phyloP scores from a whole-genome alignment of 495 filamentous ascomycete genomes.

The Aspergillus carlsbadensis region DNA sequence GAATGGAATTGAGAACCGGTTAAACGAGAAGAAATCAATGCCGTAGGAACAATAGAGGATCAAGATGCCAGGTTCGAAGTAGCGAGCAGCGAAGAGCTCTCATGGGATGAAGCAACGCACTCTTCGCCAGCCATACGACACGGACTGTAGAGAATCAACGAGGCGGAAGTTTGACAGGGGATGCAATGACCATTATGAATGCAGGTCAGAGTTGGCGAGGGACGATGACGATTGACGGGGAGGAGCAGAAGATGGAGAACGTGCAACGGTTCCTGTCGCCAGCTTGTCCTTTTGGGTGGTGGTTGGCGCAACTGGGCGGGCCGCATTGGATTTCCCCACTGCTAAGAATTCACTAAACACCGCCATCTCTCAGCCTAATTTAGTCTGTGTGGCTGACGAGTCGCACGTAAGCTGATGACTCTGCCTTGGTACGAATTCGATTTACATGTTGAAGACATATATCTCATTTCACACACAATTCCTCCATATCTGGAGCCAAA shows the following conservation, averaged over 20 bases:
- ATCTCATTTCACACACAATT: too few species aligned
- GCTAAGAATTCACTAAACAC: constrained; percentile 15
- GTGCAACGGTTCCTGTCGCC: constrained; percentile 30
- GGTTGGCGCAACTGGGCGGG: constrained; percentile 5
- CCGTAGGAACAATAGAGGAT: not conserved
- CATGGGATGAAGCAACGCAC: constrained; percentile 25
- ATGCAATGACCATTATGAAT: constrained; percentile 13
- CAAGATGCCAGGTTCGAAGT: constrained; percentile 10
- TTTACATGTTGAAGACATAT: not conserved
- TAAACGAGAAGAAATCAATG: not conserved
- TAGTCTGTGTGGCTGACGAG: constrained; percentile 6
- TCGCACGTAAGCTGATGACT: not conserved
- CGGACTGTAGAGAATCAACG: constrained; percentile 17
- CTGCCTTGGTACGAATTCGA: not conserved
- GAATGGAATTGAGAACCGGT: not conserved
- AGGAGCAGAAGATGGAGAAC: constrained; percentile 12
- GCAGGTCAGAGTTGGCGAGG: constrained; percentile 10
- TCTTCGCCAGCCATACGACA: constrained; percentile 37
- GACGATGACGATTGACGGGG: constrained; percentile 15
- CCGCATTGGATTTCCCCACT: constrained; percentile 5
- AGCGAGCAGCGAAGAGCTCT: constrained; percentile 23
- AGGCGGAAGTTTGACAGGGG: constrained; percentile 10
- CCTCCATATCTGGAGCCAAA: too few species aligned
- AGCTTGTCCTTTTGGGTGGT: constrained; percentile 41
- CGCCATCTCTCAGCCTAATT: constrained; percentile 9